phyloP scores from a whole-genome alignment of 768 basidiomycete species.

The Cystobasidium tubakii region DNA sequence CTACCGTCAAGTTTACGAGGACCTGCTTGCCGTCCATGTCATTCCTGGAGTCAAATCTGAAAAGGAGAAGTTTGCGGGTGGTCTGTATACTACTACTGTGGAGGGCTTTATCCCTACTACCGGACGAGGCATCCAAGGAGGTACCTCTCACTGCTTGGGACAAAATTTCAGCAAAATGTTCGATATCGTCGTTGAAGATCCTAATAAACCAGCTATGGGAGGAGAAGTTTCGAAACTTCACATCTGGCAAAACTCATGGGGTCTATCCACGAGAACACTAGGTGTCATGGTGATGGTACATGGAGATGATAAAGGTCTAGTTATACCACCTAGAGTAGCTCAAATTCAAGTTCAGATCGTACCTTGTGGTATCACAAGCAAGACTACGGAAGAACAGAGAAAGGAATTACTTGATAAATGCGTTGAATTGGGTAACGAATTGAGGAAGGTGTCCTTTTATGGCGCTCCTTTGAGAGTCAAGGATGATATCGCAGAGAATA shows the following conservation, averaged over 20 bases:
- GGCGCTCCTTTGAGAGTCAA: conserved; percentile 57
- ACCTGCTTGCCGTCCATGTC: conserved; percentile 93
- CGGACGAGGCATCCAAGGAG: conserved; percentile 94
- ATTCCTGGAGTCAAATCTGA: conserved; percentile 95
- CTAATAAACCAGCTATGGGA: conserved; percentile 54
- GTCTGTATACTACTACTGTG: conserved; percentile 92
- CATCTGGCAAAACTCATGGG: conserved; percentile 99
- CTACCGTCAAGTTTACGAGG: conserved; percentile 91
- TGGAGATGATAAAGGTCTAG: conserved; percentile 93
- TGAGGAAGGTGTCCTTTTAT: conserved; percentile 65
- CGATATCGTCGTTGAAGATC: conserved; percentile 93
- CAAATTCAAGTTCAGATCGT: conserved; percentile 82
- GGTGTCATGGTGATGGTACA: conserved; percentile 99
- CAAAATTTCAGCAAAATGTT: conserved; percentile 99
- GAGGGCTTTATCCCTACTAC: conserved; percentile 97
- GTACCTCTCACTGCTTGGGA: conserved; percentile 94
- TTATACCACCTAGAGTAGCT: conserved; percentile 96
- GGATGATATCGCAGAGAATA: conserved; percentile 87
- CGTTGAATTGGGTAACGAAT: conserved; percentile 54
- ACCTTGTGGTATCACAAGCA: conserved; percentile 88
- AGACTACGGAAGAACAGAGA: conserved; percentile 58
- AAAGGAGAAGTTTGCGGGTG: conserved; percentile 98
- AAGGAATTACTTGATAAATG: conserved; percentile 69
- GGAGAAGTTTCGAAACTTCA: conserved; percentile 62
- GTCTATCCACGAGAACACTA: conserved; percentile 87